A percentile compares a stretch with the other conserved stretches of the same genome.
These are phyloP conservation scores for Colletotrichum plurivorum DNA, from an alignment of 2,329 filamentous ascomycete species.

Conservation along the genomic window DNA sequence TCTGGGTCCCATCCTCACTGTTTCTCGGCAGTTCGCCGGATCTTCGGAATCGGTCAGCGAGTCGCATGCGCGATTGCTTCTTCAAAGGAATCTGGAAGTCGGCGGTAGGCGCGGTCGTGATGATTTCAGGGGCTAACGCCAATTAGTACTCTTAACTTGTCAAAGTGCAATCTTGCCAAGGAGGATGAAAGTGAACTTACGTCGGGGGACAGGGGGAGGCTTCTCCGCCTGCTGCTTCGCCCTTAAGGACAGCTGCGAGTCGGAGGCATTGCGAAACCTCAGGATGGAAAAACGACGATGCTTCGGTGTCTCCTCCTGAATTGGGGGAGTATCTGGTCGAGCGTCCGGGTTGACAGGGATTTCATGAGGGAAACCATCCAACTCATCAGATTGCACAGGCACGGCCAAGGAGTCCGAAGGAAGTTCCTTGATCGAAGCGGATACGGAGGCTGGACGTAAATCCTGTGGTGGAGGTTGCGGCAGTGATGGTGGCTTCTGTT, in stretches of 20 bases:
- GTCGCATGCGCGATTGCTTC: constrained; percentile 68
- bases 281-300: constrained; percentile 78
- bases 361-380: constrained; percentile 27
- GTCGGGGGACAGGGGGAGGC: constrained; percentile 71
- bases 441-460: constrained; percentile 20
- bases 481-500: not conserved
- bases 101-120: constrained; percentile 90
- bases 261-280: constrained; percentile 92
- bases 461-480: not conserved
- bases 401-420: constrained; percentile 18
- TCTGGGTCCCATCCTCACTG: constrained; percentile 36
- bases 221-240: constrained; percentile 77
- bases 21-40: constrained; percentile 63
- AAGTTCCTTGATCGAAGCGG: constrained; percentile 15
- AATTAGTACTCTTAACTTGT: constrained; percentile 24
- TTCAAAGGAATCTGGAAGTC: constrained; percentile 68
- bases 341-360: constrained; percentile 43
- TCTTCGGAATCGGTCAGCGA: constrained; percentile 66
- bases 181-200: constrained; percentile 56
- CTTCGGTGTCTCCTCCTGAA: constrained; percentile 69
- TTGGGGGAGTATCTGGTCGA: constrained; percentile 63
- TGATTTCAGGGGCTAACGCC: constrained; percentile 77
- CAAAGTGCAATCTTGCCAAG: not conserved
- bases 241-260: constrained; percentile 85
- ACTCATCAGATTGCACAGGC: constrained; percentile 23